A percentile compares a stretch with the other conserved stretches of the same genome.
Conservation (phyloP, 805 yeast species). For the Starmerella sirachaensis region DNA sequence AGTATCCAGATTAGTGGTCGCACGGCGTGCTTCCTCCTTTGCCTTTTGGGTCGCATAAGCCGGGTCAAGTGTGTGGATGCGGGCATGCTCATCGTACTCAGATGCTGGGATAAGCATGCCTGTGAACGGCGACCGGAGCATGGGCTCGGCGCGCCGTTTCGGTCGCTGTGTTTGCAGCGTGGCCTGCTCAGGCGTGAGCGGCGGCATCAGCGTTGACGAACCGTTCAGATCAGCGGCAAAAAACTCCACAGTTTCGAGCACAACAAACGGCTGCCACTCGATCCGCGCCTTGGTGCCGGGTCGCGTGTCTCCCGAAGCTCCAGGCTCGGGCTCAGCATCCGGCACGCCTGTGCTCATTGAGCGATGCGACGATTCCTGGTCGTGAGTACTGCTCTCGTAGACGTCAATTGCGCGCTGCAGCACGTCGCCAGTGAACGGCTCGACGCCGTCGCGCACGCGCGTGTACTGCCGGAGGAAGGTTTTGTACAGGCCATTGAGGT, state of each 20-base stretch:
- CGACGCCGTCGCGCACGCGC: constrained; percentile 27
- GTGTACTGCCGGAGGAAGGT: constrained; percentile 47
- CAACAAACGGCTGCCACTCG: constrained; percentile 76
- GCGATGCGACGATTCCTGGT: too few relatives aligned
- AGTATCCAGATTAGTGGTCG: constrained; percentile 28
- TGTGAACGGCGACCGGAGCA: constrained; percentile 69
- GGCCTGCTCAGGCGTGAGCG: constrained; percentile 10
- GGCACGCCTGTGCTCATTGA: constrained; percentile 39
- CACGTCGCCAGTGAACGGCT: constrained; percentile 20
- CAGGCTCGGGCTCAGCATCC: neutral
- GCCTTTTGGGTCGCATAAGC: constrained; percentile 55
- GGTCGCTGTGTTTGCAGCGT: neutral
- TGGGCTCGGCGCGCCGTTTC: constrained; percentile 23
- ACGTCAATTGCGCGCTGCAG: constrained; percentile 15
- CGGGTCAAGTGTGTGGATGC: constrained; percentile 63
- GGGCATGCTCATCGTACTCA: constrained; percentile 54
- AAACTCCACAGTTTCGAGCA: constrained; percentile 59
- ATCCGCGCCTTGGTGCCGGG: too few relatives aligned
- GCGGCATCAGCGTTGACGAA: constrained; percentile 37
- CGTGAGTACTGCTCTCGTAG: too few relatives aligned
- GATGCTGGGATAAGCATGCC: constrained; percentile 57
- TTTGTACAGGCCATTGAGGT: constrained; percentile 43
- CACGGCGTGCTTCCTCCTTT: constrained; percentile 25
- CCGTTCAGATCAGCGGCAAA: constrained; percentile 21
- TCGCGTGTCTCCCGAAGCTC: too few relatives aligned